phyloP scores from a whole-genome alignment of 768 basidiomycete genomes.

The Leccinum variicolor region DNA sequence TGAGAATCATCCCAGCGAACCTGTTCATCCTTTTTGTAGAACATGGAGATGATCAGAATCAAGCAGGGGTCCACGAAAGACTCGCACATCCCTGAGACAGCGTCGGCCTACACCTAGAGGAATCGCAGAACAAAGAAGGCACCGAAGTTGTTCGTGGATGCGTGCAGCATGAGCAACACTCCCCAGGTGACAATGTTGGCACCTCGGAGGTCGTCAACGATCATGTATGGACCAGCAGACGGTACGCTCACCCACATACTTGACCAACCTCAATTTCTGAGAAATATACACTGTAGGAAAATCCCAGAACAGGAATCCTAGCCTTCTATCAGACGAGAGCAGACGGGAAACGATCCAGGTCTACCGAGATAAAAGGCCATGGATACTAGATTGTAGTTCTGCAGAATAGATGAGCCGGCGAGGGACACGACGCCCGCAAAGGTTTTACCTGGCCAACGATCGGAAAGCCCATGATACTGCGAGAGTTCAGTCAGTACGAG shows the following conservation, averaged over 20 bases:
- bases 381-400: slow-evolving; percentile 64
- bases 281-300: slow-evolving; percentile 66
- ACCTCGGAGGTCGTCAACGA: slow-evolving; percentile 30
- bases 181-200: slow-evolving; percentile 62
- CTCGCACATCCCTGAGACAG: slow-evolving; percentile 57
- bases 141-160: slow-evolving; percentile 52
- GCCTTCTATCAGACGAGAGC: not conserved
- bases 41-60: slow-evolving; percentile 62
- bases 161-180: slow-evolving; percentile 54
- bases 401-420: slow-evolving; percentile 1
- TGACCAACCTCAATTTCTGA: slow-evolving; percentile 56
- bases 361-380: slow-evolving; percentile 61
- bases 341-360: not conserved
- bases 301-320: slow-evolving; percentile 59
- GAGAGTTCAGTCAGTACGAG: slow-evolving; percentile 6
- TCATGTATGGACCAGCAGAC: not conserved
- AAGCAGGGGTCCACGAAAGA: slow-evolving; percentile 61
- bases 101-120: slow-evolving; percentile 41
- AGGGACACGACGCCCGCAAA: not conserved
- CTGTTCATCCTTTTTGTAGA: slow-evolving; percentile 69
- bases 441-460: slow-evolving; percentile 52
- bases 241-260: slow-evolving; percentile 50
- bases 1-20: slow-evolving; percentile 18
- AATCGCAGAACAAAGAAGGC: slow-evolving; percentile 65
- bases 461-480: slow-evolving; percentile 63